Base-by-base conservation (phyloP, 2,329 filamentous ascomycete genomes). In the Penicillium sp. region DNA sequence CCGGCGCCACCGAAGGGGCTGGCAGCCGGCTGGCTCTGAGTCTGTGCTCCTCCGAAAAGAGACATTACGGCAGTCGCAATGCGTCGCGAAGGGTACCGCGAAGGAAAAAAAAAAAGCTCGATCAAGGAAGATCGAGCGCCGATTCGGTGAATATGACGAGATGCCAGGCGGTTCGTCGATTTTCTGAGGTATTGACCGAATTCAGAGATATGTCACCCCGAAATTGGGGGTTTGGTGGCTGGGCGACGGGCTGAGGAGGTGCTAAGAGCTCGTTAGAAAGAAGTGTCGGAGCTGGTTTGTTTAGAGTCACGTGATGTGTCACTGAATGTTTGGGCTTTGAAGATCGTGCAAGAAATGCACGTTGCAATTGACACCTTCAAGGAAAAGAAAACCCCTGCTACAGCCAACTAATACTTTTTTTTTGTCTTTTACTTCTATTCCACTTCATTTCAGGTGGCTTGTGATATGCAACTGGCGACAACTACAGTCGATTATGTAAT, bases 1-100 rank as follows among this genome's bases (percentile, higher is more conserved):
- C 62, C 60, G 44, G 62, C 58, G 10, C 60, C 63, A 49, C 73
- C 73, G 69, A 78, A 78, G 52, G 65, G 57, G 51, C 67, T 61
- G 31, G 52, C 46, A 13, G 64, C 64, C 6, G 49, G 21, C 12
- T 58, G 57, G 38, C 57, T 47, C 42, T 60, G 64, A 43, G 62
- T 48, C 46, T 63, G 58, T 31, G 49, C 61, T 46, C 67, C 53
- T 13, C 60, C 71, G 56, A 76, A 76, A 15, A 76, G 66, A 49
- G 74, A 74, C 70, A 73, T 75, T 49, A 45, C 61, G 56, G 41
- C 41, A 43, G 46, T 49, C 47, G 31, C 41, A 42, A 54, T 41
- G 47, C 55, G 33, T 41, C 42, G 56, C 48, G 45, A 45, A 51
- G 48, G 39, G 43, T 56, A 51, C 39, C 56, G 54, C 45, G 18